Conservation (phyloP, 2,329 filamentous ascomycete genomes). For the Phaeosphaeriaceae sp. region DNA sequence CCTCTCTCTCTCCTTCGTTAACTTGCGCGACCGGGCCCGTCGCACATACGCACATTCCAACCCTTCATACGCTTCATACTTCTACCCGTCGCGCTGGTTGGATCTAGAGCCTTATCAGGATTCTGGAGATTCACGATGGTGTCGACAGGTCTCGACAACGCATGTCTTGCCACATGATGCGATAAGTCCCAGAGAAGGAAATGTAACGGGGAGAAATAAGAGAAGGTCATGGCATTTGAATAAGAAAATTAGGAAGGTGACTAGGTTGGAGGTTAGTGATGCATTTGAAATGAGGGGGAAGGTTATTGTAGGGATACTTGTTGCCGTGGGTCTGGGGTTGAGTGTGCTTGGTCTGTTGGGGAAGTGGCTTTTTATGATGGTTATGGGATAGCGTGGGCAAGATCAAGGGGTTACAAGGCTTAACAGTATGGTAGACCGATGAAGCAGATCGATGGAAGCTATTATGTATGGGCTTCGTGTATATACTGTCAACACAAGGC, state of each 20-base stretch:
- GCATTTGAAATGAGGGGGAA: constrained; percentile 65
- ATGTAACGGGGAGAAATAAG: constrained; percentile 15
- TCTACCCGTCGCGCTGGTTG: constrained; percentile 34
- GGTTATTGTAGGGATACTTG: constrained; percentile 60
- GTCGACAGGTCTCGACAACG: constrained; percentile 10
- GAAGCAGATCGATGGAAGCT: too few species aligned
- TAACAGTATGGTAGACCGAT: too few species aligned
- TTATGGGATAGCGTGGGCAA: background rate
- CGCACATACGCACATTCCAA: constrained; percentile 48
- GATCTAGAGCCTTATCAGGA: constrained; percentile 55
- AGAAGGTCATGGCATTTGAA: constrained; percentile 46
- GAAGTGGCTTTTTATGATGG: constrained; percentile 23
- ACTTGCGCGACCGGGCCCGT: constrained; percentile 61
- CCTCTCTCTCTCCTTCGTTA: constrained; percentile 68
- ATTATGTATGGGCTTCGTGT: too few species aligned
- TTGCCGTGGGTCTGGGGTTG: constrained; percentile 28
- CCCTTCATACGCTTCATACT: constrained; percentile 26
- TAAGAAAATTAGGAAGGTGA: constrained; percentile 60
- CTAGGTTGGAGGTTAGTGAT: constrained; percentile 67
- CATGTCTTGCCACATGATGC: constrained; percentile 32
- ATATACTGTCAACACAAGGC: too few species aligned
- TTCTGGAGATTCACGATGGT: constrained; percentile 36
- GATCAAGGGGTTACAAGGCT: too few species aligned
- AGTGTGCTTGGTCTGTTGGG: constrained; percentile 26
- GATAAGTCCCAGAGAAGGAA: constrained; percentile 16